phyloP scores from a whole-genome alignment of 306 rosid species.

The Senna tora region DNA sequence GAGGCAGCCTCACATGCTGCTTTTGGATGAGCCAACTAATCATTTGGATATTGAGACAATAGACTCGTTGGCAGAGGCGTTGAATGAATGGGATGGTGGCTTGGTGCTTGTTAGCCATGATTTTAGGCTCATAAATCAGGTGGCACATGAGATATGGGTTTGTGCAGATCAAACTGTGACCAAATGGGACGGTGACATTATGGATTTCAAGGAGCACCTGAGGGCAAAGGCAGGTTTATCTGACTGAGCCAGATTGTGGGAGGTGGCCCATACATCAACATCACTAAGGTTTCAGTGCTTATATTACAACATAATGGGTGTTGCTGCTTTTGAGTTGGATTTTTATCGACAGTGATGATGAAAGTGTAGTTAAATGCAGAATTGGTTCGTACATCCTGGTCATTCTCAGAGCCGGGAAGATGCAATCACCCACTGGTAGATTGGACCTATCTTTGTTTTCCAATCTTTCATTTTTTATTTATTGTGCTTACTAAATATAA shows the following conservation, averaged over 20 bases:
- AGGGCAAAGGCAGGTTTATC: slow-evolving; percentile 78
- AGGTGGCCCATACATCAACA: background rate
- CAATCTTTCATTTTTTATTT: background rate
- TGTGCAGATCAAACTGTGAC: slow-evolving; percentile 89
- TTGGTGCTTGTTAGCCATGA: slow-evolving; percentile 97
- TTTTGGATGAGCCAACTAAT: slow-evolving; percentile 94
- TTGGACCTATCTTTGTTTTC: slow-evolving; percentile 38
- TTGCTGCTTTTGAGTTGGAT: slow-evolving; percentile 29
- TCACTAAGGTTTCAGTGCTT: slow-evolving; percentile 17
- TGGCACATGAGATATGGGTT: slow-evolving; percentile 95
- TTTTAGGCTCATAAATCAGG: slow-evolving; percentile 98
- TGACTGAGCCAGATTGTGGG: slow-evolving; percentile 45
- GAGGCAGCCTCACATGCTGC: slow-evolving; percentile 89
- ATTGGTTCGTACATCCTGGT: slow-evolving; percentile 38
- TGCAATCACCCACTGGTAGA: slow-evolving; percentile 29
- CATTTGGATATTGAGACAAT: slow-evolving; percentile 98
- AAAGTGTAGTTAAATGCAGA: slow-evolving; percentile 27
- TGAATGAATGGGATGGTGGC: slow-evolving; percentile 99
- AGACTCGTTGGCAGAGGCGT: slow-evolving; percentile 90
- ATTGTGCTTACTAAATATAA: slow-evolving; percentile 6
- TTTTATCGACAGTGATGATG: slow-evolving; percentile 38
- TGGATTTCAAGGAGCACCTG: slow-evolving; percentile 87
- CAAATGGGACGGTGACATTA: slow-evolving; percentile 90
- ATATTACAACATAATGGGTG: slow-evolving; percentile 31
- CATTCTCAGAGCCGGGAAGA: slow-evolving; percentile 41